Evolutionary conservation across 2,329 filamentous ascomycete species (phyloP).

Genomic region (Harringtonia aguacate): DNA sequence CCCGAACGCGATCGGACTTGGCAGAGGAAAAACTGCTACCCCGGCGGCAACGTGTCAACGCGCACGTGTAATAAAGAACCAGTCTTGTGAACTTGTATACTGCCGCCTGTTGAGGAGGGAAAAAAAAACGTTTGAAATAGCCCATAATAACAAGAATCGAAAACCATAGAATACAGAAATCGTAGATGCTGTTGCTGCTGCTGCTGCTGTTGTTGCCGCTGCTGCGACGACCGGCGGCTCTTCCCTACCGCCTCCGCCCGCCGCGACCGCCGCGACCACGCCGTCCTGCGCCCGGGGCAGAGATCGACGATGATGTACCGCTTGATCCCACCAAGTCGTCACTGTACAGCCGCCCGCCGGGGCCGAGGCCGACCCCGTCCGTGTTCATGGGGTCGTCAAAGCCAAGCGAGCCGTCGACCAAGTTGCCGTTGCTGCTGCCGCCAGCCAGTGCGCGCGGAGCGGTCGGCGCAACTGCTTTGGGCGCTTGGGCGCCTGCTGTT

Average conservation of each 20-base stretch:
- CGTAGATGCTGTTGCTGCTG: too few relatives aligned
- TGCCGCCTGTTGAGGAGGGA: too few relatives aligned
- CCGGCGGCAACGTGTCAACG: too few relatives aligned
- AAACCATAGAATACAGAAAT: too few relatives aligned
- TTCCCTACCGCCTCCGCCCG: not conserved
- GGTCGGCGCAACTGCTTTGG: slow-evolving; percentile 17
- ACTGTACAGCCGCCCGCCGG: slow-evolving; percentile 34
- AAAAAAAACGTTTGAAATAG: too few relatives aligned
- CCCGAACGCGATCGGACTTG: too few relatives aligned
- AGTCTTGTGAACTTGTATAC: too few relatives aligned
- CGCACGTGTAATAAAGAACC: too few relatives aligned
- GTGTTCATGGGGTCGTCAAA: slow-evolving; percentile 17
- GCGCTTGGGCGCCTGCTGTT: slow-evolving; percentile 11
- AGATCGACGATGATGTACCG: not conserved
- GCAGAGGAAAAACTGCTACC: too few relatives aligned
- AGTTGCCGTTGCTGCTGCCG: slow-evolving; percentile 19
- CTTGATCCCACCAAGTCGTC: slow-evolving; percentile 23
- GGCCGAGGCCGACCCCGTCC: slow-evolving; percentile 5
- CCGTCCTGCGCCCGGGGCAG: slow-evolving; percentile 4
- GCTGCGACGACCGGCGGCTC: too few relatives aligned
- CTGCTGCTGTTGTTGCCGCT: too few relatives aligned
- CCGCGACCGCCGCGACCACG: slow-evolving; percentile 1
- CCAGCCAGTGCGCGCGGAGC: slow-evolving; percentile 19
- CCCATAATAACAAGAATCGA: too few relatives aligned
- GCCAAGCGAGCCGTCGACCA: slow-evolving; percentile 25